These are phyloP conservation scores for Boletellus emodensis DNA, from an alignment of 768 basidiomycete genomes.

Conservation along the genomic window DNA sequence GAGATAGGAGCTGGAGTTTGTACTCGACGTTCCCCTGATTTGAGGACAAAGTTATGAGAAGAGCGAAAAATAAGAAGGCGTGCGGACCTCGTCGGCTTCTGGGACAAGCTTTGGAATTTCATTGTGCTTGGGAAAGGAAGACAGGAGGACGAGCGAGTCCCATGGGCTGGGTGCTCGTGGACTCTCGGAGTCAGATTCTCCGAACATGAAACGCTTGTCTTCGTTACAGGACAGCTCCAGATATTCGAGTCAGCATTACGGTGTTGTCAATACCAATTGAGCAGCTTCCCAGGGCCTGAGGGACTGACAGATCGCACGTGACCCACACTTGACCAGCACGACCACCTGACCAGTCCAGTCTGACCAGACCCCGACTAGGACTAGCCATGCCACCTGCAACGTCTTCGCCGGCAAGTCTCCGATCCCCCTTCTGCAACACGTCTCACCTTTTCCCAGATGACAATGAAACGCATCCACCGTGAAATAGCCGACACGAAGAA, in stretches of 20 bases:
- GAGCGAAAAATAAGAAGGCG: background rate
- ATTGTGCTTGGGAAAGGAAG: constrained; percentile 33
- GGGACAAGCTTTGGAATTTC: constrained; percentile 66
- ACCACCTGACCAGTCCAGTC: background rate
- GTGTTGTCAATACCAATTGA: background rate
- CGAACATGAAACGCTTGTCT: constrained; percentile 53
- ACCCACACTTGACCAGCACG: background rate
- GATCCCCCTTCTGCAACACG: no score
- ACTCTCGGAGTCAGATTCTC: constrained; percentile 78
- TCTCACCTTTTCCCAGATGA: constrained; percentile 40
- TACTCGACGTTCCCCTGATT: constrained; percentile 86
- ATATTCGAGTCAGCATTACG: constrained; percentile 58
- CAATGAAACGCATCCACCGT: constrained; percentile 78
- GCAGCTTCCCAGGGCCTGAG: no score
- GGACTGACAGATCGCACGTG: no score
- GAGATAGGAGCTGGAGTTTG: constrained; percentile 84
- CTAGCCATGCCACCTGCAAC: constrained; percentile 23
- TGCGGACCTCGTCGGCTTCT: constrained; percentile 61
- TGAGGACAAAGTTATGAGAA: background rate
- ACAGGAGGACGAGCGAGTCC: constrained; percentile 66
- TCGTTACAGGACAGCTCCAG: constrained; percentile 15
- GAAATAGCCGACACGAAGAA: constrained; percentile 79
- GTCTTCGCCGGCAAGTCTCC: constrained; percentile 22
- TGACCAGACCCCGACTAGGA: background rate
- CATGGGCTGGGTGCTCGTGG: constrained; percentile 78